These are phyloP conservation scores for Pseudoturritis turrita DNA, from an alignment of 345 rosid genomes.

Conservation along the genomic window DNA sequence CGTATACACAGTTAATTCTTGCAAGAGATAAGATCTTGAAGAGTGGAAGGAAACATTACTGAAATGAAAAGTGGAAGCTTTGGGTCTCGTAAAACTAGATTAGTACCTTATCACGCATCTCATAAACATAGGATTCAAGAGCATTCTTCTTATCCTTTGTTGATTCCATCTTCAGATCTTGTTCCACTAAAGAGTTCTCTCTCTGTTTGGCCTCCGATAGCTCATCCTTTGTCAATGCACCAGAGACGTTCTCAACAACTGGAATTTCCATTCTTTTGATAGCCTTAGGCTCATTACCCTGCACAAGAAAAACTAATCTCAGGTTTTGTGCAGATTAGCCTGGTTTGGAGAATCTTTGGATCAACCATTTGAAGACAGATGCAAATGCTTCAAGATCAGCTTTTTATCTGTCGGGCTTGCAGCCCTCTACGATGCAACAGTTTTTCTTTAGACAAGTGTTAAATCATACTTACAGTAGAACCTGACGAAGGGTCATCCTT, in stretches of 20 bases:
- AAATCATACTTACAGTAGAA: constrained; percentile 37
- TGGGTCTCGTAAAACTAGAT: not conserved
- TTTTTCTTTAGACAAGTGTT: not conserved
- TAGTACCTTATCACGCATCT: constrained; percentile 76
- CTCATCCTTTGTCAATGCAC: constrained; percentile 56
- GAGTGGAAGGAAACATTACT: not conserved
- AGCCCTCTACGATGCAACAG: not conserved
- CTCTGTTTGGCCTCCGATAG: constrained; percentile 48
- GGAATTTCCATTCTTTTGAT: constrained; percentile 51
- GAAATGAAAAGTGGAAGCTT: not conserved
- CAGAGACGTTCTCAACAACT: constrained; percentile 40
- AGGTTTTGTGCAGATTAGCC: constrained; percentile 4
- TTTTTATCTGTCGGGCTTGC: not conserved
- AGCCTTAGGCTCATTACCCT: constrained; percentile 41
- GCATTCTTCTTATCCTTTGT: constrained; percentile 75
- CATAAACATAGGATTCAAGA: constrained; percentile 75
- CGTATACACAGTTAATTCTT: not conserved
- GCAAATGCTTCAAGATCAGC: constrained; percentile 8
- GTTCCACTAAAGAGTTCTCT: constrained; percentile 54
- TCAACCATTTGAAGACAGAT: not conserved
- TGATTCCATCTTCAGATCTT: constrained; percentile 65
- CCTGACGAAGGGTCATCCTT: constrained; percentile 26
- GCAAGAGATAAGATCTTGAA: not conserved
- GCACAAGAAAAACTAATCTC: constrained; percentile 24
- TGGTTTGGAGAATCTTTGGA: not conserved